phyloP scores from a whole-genome alignment of 148 eudicot species.

The Limonium bicolor region DNA sequence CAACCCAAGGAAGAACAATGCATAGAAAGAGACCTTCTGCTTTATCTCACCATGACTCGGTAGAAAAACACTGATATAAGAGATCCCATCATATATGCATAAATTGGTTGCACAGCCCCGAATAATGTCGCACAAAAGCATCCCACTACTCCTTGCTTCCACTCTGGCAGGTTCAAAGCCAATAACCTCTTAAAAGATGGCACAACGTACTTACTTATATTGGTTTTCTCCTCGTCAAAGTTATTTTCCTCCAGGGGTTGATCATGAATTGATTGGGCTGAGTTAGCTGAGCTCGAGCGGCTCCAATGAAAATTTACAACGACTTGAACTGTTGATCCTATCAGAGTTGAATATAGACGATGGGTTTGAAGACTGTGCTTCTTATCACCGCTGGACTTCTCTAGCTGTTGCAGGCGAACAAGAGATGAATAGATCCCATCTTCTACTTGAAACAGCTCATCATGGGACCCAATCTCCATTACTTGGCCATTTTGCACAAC shows the following conservation, averaged over 20 bases:
- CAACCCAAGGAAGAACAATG: slow-evolving; percentile 14
- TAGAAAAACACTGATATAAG: slow-evolving; percentile 26
- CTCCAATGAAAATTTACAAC: slow-evolving; percentile 19
- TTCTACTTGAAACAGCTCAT: slow-evolving; percentile 18
- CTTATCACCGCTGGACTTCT: neutral
- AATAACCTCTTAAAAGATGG: slow-evolving; percentile 21
- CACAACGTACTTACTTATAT: no score
- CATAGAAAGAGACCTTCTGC: slow-evolving; percentile 15
- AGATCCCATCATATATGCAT: slow-evolving; percentile 27
- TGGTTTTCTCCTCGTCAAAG: no score
- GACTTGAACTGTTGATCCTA: slow-evolving; percentile 14
- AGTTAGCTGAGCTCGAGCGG: slow-evolving; percentile 29
- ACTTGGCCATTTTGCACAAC: slow-evolving; percentile 29
- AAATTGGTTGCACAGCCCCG: slow-evolving; percentile 32
- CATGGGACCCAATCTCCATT: slow-evolving; percentile 21
- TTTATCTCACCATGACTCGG: slow-evolving; percentile 13
- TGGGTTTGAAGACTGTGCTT: slow-evolving; percentile 6
- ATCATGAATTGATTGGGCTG: slow-evolving; percentile 5
- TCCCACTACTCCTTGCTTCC: slow-evolving; percentile 35
- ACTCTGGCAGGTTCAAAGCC: slow-evolving; percentile 36
- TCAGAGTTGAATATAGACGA: slow-evolving; percentile 9
- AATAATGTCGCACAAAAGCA: slow-evolving; percentile 19
- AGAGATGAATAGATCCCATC: slow-evolving; percentile 21
- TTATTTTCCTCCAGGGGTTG: neutral
- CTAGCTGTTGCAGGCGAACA: slow-evolving; percentile 3